phyloP scores from a whole-genome alignment of 1,284 basidiomycete species.

The Malassezia arunalokei region DNA sequence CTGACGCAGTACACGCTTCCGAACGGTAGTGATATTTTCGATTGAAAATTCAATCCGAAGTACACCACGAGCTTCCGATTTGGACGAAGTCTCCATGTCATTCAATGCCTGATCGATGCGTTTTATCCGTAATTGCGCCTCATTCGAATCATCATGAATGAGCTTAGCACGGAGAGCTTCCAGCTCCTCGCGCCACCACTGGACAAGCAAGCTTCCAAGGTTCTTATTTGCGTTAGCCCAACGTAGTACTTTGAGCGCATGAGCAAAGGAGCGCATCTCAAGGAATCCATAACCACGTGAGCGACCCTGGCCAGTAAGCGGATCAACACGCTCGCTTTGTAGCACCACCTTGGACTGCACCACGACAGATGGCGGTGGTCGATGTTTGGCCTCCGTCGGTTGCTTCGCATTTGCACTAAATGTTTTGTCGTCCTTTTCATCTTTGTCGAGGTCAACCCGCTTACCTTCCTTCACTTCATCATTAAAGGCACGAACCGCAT shows the following conservation, averaged over 20 bases:
- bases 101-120: constrained; percentile 23
- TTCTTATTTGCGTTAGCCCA: constrained; percentile 78
- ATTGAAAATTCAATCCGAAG: constrained; percentile 43
- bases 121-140: constrained; percentile 23
- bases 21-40: constrained; percentile 37
- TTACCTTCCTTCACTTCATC: constrained; percentile 60
- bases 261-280: constrained; percentile 73
- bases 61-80: constrained; percentile 33
- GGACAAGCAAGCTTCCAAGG: constrained; percentile 21
- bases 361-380: constrained; percentile 54
- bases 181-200: constrained; percentile 39
- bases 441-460: constrained; percentile 57
- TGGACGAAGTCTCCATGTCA: constrained; percentile 23
- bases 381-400: constrained; percentile 40
- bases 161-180: constrained; percentile 22
- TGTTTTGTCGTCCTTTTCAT: constrained; percentile 56
- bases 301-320: constrained; percentile 69
- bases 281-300: constrained; percentile 92
- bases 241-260: constrained; percentile 76
- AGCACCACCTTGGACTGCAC: constrained; percentile 80
- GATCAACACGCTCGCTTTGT: constrained; percentile 71
- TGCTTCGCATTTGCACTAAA: constrained; percentile 18
- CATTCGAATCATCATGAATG: constrained; percentile 15
- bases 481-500: constrained; percentile 68
- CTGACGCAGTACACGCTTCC: constrained; percentile 30